Base-by-base conservation (phyloP, 345 rosid species). In the Sisymbrium irio region DNA sequence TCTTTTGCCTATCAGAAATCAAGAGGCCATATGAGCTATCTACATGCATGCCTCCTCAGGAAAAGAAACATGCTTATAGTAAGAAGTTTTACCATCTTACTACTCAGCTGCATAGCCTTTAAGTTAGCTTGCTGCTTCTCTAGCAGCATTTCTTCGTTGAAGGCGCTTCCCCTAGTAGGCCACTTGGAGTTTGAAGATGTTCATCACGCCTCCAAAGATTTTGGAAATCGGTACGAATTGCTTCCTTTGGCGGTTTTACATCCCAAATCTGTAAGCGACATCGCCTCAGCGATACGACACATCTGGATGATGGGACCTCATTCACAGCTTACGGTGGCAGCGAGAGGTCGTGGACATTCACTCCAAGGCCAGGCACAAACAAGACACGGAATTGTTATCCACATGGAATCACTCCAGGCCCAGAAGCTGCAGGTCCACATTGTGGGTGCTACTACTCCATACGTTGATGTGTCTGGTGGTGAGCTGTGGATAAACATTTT, bases 401-500 rank as follows among this genome's bases (percentile, higher is more conserved):
- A 86, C 78, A 94, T 91, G 98, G 84, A 83, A 81, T 83, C 85
- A 32, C 89, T 89, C 25, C 80, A 83, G 65, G 65, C 77, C 54
- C 81, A 69, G 32, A 67, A 81, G 79, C 82, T 83, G 80, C 77
- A 80, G 60, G 68, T 89, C 65, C 78, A 83, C 64, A 35, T 66
- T 12, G 88, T 84, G 64, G 80, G 75, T 35, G 75, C 46, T 66
- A 42, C 45, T 25, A 69, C 68, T 70, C 88, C 88, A 1, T 84
- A 80, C 44, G 91, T 87, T 17, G 97, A 92, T 58, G 99, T 89
- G 46, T 85, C 91, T 6, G 99, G 91, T n/a, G 96, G 90, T 56
- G 93, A 88, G 64, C 68, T 95, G 59, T 95, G 99, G 99, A 88
- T 89, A 75, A 87, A 95, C 80, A 85, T 95, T 78, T 87, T 95